Conservation (phyloP, 106 monocot genomes). For the Dactylorhiza incarnata region DNA sequence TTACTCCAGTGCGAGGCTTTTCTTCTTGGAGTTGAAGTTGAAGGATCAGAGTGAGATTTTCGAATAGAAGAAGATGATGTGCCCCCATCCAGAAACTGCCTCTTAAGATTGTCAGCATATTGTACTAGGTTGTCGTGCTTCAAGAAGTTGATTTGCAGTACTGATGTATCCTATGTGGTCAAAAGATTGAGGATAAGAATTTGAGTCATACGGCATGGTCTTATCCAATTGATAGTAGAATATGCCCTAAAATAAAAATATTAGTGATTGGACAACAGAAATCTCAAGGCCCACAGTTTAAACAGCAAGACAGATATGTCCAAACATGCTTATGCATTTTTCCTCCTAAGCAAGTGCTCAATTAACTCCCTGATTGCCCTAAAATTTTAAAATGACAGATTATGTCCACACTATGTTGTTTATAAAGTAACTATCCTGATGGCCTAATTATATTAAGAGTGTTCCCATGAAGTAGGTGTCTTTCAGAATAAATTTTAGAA, state of each 20-base stretch:
- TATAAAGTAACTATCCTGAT: no score
- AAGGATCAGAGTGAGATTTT: slow-evolving; percentile 34
- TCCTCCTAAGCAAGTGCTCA: no score
- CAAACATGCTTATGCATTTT: no score
- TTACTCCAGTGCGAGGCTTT: slow-evolving; percentile 59
- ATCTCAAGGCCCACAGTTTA: no score
- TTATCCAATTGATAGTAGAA: background rate
- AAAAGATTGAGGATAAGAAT: slow-evolving; percentile 5
- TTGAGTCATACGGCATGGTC: background rate
- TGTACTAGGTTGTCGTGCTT: slow-evolving; percentile 71
- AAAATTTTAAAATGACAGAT: no score
- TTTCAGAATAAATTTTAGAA: no score
- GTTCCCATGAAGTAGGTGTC: no score
- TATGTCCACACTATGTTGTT: no score
- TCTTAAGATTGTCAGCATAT: slow-evolving; percentile 62
- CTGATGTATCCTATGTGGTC: slow-evolving; percentile 55
- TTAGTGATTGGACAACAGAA: background rate
- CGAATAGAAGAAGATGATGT: slow-evolving; percentile 37
- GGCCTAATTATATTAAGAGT: no score
- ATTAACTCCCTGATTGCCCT: no score
- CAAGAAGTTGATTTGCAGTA: slow-evolving; percentile 43
- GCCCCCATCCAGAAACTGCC: slow-evolving; percentile 34
- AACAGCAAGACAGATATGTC: no score
- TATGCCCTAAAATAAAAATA: background rate
- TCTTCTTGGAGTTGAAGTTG: slow-evolving; percentile 56